These are phyloP conservation scores for Colletotrichum sp. DNA, from an alignment of 2,329 filamentous ascomycete species.

Conservation along the genomic window DNA sequence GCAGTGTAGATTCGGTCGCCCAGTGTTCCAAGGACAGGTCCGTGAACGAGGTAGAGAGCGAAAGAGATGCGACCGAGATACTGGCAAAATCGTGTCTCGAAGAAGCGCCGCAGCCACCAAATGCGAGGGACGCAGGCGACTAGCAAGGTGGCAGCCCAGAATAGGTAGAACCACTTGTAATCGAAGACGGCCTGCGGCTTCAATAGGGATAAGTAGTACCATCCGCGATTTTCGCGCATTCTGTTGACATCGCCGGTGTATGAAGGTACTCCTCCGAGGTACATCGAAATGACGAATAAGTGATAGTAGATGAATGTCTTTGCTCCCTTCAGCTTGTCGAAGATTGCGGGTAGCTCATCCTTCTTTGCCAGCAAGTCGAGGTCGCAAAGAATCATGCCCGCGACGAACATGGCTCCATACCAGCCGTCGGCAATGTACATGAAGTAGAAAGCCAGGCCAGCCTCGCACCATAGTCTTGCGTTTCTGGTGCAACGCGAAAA, in stretches of 20 bases:
- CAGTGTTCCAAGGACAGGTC: constrained; percentile 53
- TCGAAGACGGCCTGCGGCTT: constrained; percentile 71
- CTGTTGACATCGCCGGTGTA: not conserved
- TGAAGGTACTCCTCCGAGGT: constrained; percentile 33
- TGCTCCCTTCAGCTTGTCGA: constrained; percentile 49
- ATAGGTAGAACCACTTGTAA: constrained; percentile 44
- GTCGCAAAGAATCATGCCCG: constrained; percentile 36
- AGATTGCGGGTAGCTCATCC: constrained; percentile 54
- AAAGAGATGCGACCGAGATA: constrained; percentile 67
- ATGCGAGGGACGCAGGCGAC: constrained; percentile 40
- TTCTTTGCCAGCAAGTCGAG: constrained; percentile 43
- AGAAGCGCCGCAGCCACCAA: constrained; percentile 47
- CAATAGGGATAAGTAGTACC: constrained; percentile 39
- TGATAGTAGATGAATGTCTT: constrained; percentile 55
- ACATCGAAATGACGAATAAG: constrained; percentile 36
- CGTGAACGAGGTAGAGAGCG: constrained; percentile 66
- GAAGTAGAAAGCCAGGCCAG: constrained; percentile 35
- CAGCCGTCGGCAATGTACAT: constrained; percentile 39
- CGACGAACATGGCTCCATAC: constrained; percentile 38
- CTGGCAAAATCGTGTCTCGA: constrained; percentile 54
- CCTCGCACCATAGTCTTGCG: constrained; percentile 35
- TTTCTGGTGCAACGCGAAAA: constrained; percentile 38
- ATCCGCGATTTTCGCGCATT: constrained; percentile 7
- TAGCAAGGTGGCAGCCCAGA: constrained; percentile 39
- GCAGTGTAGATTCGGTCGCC: constrained; percentile 67